These are phyloP conservation scores for Jatropha curcas DNA, from an alignment of 345 rosid species.

Conservation along the genomic window DNA sequence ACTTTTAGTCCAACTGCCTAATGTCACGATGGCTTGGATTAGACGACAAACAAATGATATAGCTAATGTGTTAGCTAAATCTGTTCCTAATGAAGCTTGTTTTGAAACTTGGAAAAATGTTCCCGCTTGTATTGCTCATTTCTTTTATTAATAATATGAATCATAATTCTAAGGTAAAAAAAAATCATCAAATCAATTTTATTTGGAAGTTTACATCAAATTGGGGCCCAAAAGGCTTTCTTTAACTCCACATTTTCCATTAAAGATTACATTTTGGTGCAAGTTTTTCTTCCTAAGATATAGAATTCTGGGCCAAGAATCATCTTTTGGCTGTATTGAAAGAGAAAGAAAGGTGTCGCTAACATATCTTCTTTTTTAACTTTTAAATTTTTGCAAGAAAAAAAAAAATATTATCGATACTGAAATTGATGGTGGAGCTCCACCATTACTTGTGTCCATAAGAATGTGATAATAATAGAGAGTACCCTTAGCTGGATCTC, in stretches of 20 bases:
- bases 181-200: background rate
- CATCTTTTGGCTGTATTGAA: slow-evolving; percentile 19
- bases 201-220: background rate
- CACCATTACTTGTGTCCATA: slow-evolving; percentile 25
- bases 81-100: no score
- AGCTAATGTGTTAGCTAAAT: no score
- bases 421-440: slow-evolving; percentile 32
- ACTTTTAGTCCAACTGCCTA: no score
- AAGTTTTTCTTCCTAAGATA: slow-evolving; percentile 20
- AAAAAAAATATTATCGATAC: slow-evolving; percentile 13
- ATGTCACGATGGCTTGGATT: no score
- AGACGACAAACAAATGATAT: no score
- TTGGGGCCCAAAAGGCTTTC: slow-evolving; percentile 28
- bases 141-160: no score
- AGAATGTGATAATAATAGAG: slow-evolving; percentile 13
- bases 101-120: no score
- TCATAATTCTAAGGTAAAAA: no score
- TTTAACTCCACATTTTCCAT: slow-evolving; percentile 23
- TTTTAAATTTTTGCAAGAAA: background rate
- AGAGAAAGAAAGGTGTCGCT: slow-evolving; percentile 8
- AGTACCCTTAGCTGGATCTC: slow-evolving; percentile 45
- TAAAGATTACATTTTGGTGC: slow-evolving; percentile 6
- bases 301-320: slow-evolving; percentile 37
- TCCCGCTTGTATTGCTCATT: no score
- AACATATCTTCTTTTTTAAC: background rate